Conservation (phyloP, 305 asterid species). For the Coffea humblotiana region DNA sequence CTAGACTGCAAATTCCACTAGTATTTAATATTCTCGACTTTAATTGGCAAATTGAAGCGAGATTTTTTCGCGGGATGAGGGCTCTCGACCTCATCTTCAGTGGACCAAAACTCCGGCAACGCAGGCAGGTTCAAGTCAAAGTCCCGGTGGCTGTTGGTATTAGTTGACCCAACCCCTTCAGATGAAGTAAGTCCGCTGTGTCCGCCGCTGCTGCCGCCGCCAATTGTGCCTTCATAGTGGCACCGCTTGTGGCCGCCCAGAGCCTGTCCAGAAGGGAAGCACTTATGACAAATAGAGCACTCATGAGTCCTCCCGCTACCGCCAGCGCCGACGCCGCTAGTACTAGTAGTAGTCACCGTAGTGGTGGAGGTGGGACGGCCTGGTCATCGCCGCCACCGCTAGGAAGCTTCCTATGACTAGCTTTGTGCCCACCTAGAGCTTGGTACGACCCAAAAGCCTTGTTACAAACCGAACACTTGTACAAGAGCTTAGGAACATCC, state of each 20-base stretch:
- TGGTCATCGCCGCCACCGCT: slow-evolving; percentile 31
- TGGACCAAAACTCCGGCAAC: slow-evolving; percentile 39
- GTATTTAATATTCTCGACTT: slow-evolving; percentile 20
- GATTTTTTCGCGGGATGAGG: slow-evolving; percentile 58
- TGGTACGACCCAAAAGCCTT: slow-evolving; percentile 52
- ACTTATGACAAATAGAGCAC: slow-evolving; percentile 57
- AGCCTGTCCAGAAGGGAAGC: slow-evolving; percentile 64
- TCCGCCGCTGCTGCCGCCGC: slow-evolving; percentile 14
- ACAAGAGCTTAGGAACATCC: slow-evolving; percentile 23
- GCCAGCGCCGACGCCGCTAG: slow-evolving; percentile 18
- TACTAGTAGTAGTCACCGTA: slow-evolving; percentile 18
- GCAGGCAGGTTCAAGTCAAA: slow-evolving; percentile 69
- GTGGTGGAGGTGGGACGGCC: slow-evolving; percentile 27
- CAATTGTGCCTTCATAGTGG: slow-evolving; percentile 52
- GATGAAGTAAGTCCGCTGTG: slow-evolving; percentile 39
- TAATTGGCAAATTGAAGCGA: slow-evolving; percentile 31
- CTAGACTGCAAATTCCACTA: background rate
- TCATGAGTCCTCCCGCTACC: slow-evolving; percentile 41
- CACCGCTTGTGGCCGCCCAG: slow-evolving; percentile 63
- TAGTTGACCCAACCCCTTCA: slow-evolving; percentile 50
- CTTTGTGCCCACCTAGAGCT: slow-evolving; percentile 63
- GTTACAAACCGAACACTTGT: slow-evolving; percentile 45
- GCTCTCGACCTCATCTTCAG: slow-evolving; percentile 59
- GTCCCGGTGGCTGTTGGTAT: slow-evolving; percentile 36
- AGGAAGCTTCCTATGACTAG: slow-evolving; percentile 45